These are phyloP conservation scores for Chlamydomonas sphaeroides DNA, from an alignment of 139 green algal genomes.

Conservation along the genomic window DNA sequence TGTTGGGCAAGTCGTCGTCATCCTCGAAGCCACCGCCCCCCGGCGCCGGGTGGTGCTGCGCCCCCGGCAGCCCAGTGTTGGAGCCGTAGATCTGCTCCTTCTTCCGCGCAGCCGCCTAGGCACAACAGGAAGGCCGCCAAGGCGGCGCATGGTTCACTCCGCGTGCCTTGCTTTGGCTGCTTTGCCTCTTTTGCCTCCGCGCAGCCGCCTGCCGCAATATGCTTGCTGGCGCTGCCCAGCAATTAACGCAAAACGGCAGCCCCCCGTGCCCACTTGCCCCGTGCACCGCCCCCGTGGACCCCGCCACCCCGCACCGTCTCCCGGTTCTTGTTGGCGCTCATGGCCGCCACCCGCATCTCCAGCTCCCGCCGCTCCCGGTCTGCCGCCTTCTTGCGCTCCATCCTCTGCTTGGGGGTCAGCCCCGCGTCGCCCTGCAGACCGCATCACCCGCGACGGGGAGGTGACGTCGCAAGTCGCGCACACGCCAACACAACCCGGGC, in stretches of 20 bases:
- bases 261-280: too few relatives aligned
- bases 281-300: too few relatives aligned
- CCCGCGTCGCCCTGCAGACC: neutral
- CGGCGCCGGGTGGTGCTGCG: neutral
- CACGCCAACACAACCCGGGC: too few relatives aligned
- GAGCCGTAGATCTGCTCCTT: conserved; percentile 35
- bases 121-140: too few relatives aligned
- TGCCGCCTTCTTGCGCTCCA: conserved; percentile 36
- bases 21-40: neutral
- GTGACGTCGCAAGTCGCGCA: too few relatives aligned
- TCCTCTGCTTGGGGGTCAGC: conserved; percentile 45
- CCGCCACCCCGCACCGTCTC: neutral
- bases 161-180: too few relatives aligned
- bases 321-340: conserved; percentile 36
- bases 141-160: too few relatives aligned
- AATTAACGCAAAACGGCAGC: too few relatives aligned
- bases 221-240: too few relatives aligned
- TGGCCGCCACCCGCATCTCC: conserved; percentile 42
- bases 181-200: too few relatives aligned
- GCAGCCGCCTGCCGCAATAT: too few relatives aligned
- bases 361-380: conserved; percentile 43
- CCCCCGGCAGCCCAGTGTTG: conserved; percentile 43
- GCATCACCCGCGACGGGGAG: too few relatives aligned
- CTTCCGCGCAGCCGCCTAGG: conserved; percentile 36
- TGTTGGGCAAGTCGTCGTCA: conserved; percentile 49